Conservation (phyloP, 345 rosid species). For the Euphorbia lathyris region DNA sequence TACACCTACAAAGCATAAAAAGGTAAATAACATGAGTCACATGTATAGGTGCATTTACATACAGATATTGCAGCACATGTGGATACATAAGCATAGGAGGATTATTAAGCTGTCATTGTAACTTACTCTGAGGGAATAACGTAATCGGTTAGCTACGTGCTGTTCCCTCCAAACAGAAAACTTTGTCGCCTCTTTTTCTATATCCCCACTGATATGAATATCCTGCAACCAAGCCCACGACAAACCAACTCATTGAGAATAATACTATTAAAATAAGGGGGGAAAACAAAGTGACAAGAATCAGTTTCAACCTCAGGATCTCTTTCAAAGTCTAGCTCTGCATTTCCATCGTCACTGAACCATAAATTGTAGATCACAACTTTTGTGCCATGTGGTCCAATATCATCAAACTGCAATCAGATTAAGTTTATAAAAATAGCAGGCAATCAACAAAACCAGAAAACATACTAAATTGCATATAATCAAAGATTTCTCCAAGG, state of each 20-base stretch:
- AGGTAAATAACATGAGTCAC: background rate
- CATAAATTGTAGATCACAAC: constrained; percentile 82
- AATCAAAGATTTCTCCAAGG: too few relatives aligned
- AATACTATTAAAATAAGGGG: constrained; percentile 7
- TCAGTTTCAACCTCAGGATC: constrained; percentile 52
- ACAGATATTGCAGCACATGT: too few relatives aligned
- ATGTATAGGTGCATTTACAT: background rate
- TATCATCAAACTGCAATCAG: constrained; percentile 67
- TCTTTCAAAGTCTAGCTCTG: constrained; percentile 77
- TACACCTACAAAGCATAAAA: constrained; percentile 44
- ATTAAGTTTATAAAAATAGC: too few relatives aligned
- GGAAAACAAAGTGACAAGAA: constrained; percentile 18
- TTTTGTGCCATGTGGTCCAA: constrained; percentile 86
- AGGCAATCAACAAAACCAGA: too few relatives aligned
- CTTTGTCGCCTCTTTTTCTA: constrained; percentile 32
- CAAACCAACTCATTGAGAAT: constrained; percentile 18
- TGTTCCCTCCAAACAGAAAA: constrained; percentile 45
- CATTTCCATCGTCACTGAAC: constrained; percentile 54
- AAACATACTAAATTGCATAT: too few relatives aligned
- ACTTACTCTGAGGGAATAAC: constrained; percentile 81
- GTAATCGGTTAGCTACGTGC: constrained; percentile 60
- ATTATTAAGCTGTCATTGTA: too few relatives aligned
- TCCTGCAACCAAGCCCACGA: constrained; percentile 67
- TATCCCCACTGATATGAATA: constrained; percentile 69
- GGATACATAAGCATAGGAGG: too few relatives aligned